phyloP scores from a whole-genome alignment of 805 yeast genomes.

The Ogataea allantospora region DNA sequence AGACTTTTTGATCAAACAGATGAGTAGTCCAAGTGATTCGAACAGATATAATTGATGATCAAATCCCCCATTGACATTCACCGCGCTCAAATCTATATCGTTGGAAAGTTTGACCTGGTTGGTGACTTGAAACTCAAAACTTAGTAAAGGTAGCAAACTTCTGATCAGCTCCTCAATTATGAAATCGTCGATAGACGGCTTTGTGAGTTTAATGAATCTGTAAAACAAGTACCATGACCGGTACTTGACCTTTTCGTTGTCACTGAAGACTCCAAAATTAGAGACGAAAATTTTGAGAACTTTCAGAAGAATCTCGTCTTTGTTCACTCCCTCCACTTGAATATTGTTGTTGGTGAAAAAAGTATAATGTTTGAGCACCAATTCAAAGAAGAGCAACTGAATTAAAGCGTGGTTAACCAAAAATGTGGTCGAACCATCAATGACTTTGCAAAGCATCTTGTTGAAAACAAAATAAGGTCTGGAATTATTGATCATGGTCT shows the following conservation, averaged over 20 bases:
- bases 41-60: conserved; percentile 78
- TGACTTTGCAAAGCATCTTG: conserved; percentile 53
- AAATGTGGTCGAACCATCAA: conserved; percentile 35
- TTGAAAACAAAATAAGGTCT: conserved; percentile 63
- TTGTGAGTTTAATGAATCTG: conserved; percentile 75
- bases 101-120: conserved; percentile 24
- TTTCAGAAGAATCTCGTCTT: conserved; percentile 52
- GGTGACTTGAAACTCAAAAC: conserved; percentile 54
- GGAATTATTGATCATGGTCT: conserved; percentile 61
- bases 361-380: conserved; percentile 74
- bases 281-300: conserved; percentile 78
- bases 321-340: conserved; percentile 40
- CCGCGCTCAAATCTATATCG: conserved; percentile 34
- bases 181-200: conserved; percentile 55
- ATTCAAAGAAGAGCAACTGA: conserved; percentile 79
- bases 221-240: conserved; percentile 91
- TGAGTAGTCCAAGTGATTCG: conserved; percentile 81
- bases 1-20: conserved; percentile 50
- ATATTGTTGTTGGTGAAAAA: conserved; percentile 48
- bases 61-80: conserved; percentile 63
- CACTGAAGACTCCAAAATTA: conserved; percentile 77
- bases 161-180: conserved; percentile 56
- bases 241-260: conserved; percentile 67
- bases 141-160: conserved; percentile 60
- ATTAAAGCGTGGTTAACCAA: conserved; percentile 75